Base-by-base conservation (phyloP, 345 rosid genomes). In the Carallia pectinifolia region DNA sequence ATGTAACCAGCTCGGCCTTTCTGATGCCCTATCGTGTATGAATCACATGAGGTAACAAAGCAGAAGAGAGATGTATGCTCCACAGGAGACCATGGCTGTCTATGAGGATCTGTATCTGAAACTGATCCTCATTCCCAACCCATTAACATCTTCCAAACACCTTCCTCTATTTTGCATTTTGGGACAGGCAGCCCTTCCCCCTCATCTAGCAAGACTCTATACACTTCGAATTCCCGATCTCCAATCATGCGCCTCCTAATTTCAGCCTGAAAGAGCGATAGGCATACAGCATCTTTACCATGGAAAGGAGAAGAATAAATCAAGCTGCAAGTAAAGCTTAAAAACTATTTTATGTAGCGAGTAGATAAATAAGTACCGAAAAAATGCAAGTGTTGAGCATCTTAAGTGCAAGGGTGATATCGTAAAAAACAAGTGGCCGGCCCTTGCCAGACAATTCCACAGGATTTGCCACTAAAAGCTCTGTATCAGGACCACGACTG, bases 401-500 rank as follows among this genome's bases (percentile, higher is more conserved):
- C 86, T 84, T 90, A 65, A 92, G 96, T 66, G 99, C 92, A 66
- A 81, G 84, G 76, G 96, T 89, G 29, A 91, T 87, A 73, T 95
- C 99, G 50, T 83, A 71, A 66, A 95, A 95, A 82, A 92, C 99
- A 58, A 88, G 92, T 65, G 99, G 99, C 31, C 99, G 83, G 31
- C 99, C 99, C 62, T 90, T 95, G 72, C 97, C 94, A 16, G 96
- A 90, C 83, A 95, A 76, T 74, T 95, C 96, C 62, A 95, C 99
- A 19, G 93, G 97, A 73, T 95, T 95, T 65, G 97, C 93, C 34
- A 95, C 96, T 62, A 90, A 78, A 66, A 92, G 90, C 81, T 95
- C 92, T 0, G 89, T 87, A 75, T 95, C 99, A 61, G 99, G 99
- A 71, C 97, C 99, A 23, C 96, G 84, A 69, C 84, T 90, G 65